These are phyloP conservation scores for Sedum album DNA, from an alignment of 164 flowering plant genomes.

Conservation along the genomic window DNA sequence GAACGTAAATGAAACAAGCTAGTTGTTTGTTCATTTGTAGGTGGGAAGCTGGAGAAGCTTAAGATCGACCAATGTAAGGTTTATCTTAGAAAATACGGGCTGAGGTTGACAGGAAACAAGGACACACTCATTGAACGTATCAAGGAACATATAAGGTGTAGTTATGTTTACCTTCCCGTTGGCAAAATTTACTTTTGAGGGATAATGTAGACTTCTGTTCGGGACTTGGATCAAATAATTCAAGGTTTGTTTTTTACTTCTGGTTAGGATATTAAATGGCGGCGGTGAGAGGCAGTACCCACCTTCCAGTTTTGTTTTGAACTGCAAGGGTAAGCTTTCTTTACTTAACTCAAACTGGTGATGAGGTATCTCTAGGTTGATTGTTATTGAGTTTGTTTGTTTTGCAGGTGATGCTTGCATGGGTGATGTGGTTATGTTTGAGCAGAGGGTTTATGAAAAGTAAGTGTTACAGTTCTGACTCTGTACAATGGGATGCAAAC, in stretches of 20 bases:
- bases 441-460: constrained; percentile 80
- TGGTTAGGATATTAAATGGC: constrained; percentile 48
- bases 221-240: neutral
- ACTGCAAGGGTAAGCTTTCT: constrained; percentile 67
- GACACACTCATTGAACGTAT: constrained; percentile 54
- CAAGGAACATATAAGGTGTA: constrained; percentile 60
- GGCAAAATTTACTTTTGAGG: too few relatives aligned
- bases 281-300: constrained; percentile 75
- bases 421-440: constrained; percentile 81
- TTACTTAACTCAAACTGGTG: neutral
- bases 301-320: constrained; percentile 56
- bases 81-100: constrained; percentile 63
- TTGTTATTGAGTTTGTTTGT: neutral
- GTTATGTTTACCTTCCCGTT: neutral
- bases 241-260: neutral
- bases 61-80: constrained; percentile 77
- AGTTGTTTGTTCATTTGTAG: constrained; percentile 23
- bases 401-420: constrained; percentile 82
- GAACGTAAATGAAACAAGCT: neutral
- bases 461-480: constrained; percentile 20
- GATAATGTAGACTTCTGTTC: too few relatives aligned
- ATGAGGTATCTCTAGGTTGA: neutral
- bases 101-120: constrained; percentile 68
- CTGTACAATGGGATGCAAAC: neutral
- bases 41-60: constrained; percentile 52